These are phyloP conservation scores for Euryodendron excelsum DNA, from an alignment of 148 eudicot genomes.

Conservation along the genomic window DNA sequence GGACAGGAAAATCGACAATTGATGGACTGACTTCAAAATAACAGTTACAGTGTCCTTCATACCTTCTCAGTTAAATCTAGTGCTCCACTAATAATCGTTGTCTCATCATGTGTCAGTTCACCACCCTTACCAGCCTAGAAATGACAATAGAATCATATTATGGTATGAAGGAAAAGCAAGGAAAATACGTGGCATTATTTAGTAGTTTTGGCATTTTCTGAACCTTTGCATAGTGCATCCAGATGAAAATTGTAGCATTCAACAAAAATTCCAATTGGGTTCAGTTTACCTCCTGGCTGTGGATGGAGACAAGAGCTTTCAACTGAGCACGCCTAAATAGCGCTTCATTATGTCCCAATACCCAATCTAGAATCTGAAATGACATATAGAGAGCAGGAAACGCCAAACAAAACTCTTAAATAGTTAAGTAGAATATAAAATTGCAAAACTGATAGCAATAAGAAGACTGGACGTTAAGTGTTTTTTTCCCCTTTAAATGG, in stretches of 20 bases:
- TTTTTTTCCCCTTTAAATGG: neutral
- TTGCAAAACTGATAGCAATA: neutral
- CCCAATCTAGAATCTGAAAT: conserved; percentile 74
- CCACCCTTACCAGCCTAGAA: conserved; percentile 89
- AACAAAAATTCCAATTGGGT: neutral
- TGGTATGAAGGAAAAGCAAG: neutral
- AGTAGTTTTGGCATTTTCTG: neutral
- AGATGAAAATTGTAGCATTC: neutral
- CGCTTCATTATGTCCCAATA: conserved; percentile 80
- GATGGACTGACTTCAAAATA: neutral
- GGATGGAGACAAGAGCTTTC: conserved; percentile 91
- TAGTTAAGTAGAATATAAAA: neutral
- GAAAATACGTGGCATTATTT: neutral
- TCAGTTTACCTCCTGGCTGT: conserved; percentile 68
- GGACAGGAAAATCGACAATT: neutral
- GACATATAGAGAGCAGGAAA: neutral
- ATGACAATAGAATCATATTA: conserved; percentile 10
- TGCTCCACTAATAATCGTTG: conserved; percentile 90
- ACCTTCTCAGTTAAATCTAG: conserved; percentile 73
- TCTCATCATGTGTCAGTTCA: conserved; percentile 92
- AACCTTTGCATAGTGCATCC: neutral
- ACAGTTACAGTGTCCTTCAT: neutral
- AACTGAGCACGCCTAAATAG: conserved; percentile 89
- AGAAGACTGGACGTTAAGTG: neutral
- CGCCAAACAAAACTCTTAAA: conserved; percentile 2